Conservation (phyloP, 2,329 filamentous ascomycete species). For the Dissoconium aciculare region DNA sequence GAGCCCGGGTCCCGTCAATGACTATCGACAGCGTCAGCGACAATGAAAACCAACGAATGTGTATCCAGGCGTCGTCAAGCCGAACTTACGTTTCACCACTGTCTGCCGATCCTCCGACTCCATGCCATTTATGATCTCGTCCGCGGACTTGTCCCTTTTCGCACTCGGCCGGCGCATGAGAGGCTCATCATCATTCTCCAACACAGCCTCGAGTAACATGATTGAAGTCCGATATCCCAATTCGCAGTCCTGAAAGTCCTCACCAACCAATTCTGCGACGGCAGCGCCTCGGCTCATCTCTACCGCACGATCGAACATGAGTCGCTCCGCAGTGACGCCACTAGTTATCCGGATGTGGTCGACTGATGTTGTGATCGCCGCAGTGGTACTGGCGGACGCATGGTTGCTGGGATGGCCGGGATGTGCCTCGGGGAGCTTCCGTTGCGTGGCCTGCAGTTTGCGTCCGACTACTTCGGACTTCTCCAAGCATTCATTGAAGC, state of each 20-base stretch:
- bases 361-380: constrained; percentile 47
- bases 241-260: constrained; percentile 75
- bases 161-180: constrained; percentile 30
- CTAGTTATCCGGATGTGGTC: constrained; percentile 74
- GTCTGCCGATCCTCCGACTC: constrained; percentile 59
- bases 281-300: constrained; percentile 94
- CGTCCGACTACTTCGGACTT: constrained; percentile 90
- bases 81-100: constrained; percentile 54
- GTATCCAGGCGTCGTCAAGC: not conserved
- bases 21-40: constrained; percentile 22
- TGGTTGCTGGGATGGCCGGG: constrained; percentile 74
- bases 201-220: constrained; percentile 82
- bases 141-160: constrained; percentile 33
- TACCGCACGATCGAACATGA: constrained; percentile 94
- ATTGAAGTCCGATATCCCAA: constrained; percentile 88
- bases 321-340: constrained; percentile 83
- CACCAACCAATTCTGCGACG: constrained; percentile 87
- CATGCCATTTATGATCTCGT: constrained; percentile 36
- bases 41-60: not conserved
- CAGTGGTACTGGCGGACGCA: constrained; percentile 37
- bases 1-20: constrained; percentile 30
- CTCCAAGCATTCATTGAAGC: constrained; percentile 94
- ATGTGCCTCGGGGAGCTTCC: constrained; percentile 67
- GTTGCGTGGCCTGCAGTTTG: constrained; percentile 75
- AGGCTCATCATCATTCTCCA: constrained; percentile 62